Evolutionary conservation across 352 stramenopile species (phyloP).

Genomic region (Blastocystis sp.): DNA sequence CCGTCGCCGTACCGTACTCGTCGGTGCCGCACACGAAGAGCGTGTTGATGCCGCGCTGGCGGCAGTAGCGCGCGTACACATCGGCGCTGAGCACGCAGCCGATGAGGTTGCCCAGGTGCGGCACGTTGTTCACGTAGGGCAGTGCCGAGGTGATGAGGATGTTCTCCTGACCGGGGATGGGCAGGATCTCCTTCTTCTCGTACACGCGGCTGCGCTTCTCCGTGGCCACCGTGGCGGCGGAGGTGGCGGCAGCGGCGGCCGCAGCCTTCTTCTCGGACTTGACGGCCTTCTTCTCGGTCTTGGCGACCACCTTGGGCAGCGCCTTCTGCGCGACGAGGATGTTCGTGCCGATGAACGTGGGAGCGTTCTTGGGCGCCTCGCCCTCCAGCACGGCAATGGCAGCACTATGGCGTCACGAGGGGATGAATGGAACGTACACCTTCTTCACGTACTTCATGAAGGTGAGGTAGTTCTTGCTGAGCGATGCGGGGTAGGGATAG

Average conservation of each 20-base stretch:
- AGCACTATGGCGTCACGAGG: not conserved
- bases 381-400: constrained; percentile 36
- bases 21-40: constrained; percentile 75
- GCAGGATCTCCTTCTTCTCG: constrained; percentile 33
- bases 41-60: constrained; percentile 70
- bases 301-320: not conserved
- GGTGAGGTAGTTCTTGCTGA: constrained; percentile 37
- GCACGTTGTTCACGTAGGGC: constrained; percentile 76
- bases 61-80: constrained; percentile 74
- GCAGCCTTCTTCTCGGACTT: constrained; percentile 27
- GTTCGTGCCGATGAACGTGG: constrained; percentile 14
- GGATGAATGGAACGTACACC: not conserved
- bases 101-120: constrained; percentile 76
- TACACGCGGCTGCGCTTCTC: constrained; percentile 23
- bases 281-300: not conserved
- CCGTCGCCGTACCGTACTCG: constrained; percentile 75
- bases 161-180: constrained; percentile 69
- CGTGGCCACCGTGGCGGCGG: constrained; percentile 13
- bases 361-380: constrained; percentile 61
- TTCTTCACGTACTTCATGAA: constrained; percentile 74
- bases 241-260: not conserved
- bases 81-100: constrained; percentile 75
- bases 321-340: constrained; percentile 40
- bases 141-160: constrained; percentile 75
- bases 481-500: constrained; percentile 46